These are phyloP conservation scores for Elongisporangium senticosum DNA, from an alignment of 352 stramenopile species.

Conservation along the genomic window DNA sequence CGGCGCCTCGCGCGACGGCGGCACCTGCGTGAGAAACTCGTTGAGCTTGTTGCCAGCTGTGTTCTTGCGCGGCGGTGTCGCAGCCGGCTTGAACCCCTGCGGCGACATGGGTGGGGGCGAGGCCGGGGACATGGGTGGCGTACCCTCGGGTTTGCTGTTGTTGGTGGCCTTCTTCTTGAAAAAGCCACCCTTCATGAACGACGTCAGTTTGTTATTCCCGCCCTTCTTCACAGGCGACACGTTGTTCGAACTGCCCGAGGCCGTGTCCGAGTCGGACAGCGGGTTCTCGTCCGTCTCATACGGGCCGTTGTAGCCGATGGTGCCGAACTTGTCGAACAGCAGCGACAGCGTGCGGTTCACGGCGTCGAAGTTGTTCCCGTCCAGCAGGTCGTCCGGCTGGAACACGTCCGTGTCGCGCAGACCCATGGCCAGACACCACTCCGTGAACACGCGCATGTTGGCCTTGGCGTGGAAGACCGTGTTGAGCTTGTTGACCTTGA, in stretches of 20 bases:
- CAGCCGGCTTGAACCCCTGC: conserved; percentile 6
- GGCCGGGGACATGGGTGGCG: conserved; percentile 21
- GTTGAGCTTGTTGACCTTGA: conserved; percentile 87
- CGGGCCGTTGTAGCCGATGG: conserved; percentile 39
- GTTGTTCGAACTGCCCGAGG: conserved; percentile 45
- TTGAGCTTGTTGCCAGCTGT: conserved; percentile 58
- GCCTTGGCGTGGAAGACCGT: conserved; percentile 85
- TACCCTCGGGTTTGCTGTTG: conserved; percentile 31
- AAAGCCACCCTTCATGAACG: conserved; percentile 80
- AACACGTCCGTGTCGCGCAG: conserved; percentile 74
- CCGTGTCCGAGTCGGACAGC: conserved; percentile 65
- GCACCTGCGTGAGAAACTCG: conserved; percentile 73
- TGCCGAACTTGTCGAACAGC: conserved; percentile 79
- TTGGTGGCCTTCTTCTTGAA: conserved; percentile 39
- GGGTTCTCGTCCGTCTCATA: conserved; percentile 56
- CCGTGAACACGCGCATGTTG: conserved; percentile 78
- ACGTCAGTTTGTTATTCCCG: conserved; percentile 65
- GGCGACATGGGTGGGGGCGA: conserved; percentile 16
- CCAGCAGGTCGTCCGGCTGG: conserved; percentile 69
- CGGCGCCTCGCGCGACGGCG: conserved; percentile 42
- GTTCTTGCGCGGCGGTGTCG: conserved; percentile 19
- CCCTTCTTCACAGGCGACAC: conserved; percentile 51
- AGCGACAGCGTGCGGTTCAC: conserved; percentile 79
- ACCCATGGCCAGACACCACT: conserved; percentile 72
- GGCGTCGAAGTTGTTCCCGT: conserved; percentile 49